Evolutionary conservation across 2,329 filamentous ascomycete genomes (phyloP).

Genomic region (Neurospora sp.): DNA sequence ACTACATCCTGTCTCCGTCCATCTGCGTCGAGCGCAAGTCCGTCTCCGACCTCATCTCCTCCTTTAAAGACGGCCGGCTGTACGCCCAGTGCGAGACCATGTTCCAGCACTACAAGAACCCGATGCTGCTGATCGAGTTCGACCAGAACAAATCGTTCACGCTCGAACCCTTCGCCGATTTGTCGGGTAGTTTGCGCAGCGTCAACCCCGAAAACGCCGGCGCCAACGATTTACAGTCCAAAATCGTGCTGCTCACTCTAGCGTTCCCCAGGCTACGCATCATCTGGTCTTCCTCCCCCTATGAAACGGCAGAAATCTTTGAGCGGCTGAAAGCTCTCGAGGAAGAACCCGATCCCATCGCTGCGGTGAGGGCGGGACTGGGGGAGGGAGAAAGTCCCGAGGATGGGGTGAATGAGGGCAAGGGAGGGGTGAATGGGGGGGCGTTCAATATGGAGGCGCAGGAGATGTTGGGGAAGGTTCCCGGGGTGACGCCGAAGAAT

Average conservation of each 20-base stretch:
- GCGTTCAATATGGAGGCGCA: slow-evolving; percentile 77
- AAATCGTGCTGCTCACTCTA: slow-evolving; percentile 84
- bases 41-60: slow-evolving; percentile 80
- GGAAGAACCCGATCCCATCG: slow-evolving; percentile 80
- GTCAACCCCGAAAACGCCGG: slow-evolving; percentile 46
- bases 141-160: slow-evolving; percentile 97
- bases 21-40: slow-evolving; percentile 96
- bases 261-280: slow-evolving; percentile 84
- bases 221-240: slow-evolving; percentile 73
- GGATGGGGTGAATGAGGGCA: slow-evolving; percentile 4
- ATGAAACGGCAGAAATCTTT: slow-evolving; percentile 96
- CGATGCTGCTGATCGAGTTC: slow-evolving; percentile 94
- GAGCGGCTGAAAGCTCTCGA: slow-evolving; percentile 84
- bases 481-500: slow-evolving; percentile 74
- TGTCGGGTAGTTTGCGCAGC: slow-evolving; percentile 51
- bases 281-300: slow-evolving; percentile 88
- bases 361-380: slow-evolving; percentile 74
- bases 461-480: slow-evolving; percentile 80
- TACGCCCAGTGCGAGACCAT: slow-evolving; percentile 91
- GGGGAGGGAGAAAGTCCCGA: background rate
- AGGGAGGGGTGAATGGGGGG: slow-evolving; percentile 39
- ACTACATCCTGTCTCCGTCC: slow-evolving; percentile 85
- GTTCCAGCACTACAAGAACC: slow-evolving; percentile 82
- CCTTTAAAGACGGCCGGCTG: slow-evolving; percentile 82
- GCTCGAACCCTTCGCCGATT: slow-evolving; percentile 68